These are phyloP conservation scores for Calonectria naviculata DNA, from an alignment of 2,329 filamentous ascomycete species.

Conservation along the genomic window DNA sequence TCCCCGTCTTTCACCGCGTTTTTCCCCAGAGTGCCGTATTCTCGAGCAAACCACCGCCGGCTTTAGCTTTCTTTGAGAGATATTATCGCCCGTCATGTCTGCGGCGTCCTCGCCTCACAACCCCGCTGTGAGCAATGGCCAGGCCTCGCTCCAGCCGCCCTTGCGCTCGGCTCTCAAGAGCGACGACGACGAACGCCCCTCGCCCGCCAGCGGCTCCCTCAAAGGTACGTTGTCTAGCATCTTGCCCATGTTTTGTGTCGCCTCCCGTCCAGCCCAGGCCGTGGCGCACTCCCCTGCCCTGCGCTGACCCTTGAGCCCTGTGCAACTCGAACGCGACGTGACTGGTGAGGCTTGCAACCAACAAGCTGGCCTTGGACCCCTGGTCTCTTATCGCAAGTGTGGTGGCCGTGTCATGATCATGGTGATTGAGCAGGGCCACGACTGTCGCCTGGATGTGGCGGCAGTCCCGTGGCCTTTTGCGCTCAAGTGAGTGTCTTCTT, in stretches of 20 bases:
- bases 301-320: slow-evolving; percentile 20
- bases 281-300: slow-evolving; percentile 15
- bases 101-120: slow-evolving; percentile 28
- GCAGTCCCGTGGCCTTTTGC: slow-evolving; percentile 8
- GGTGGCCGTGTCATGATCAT: slow-evolving; percentile 23
- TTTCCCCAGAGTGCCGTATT: not conserved
- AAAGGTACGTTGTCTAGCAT: slow-evolving; percentile 54
- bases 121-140: slow-evolving; percentile 35
- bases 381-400: slow-evolving; percentile 25
- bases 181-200: slow-evolving; percentile 55
- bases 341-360: slow-evolving; percentile 19
- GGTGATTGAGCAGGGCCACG: slow-evolving; percentile 14
- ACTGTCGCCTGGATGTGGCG: slow-evolving; percentile 1
- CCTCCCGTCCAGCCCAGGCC: not conserved
- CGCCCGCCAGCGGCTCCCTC: slow-evolving; percentile 49
- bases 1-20: slow-evolving; percentile 14
- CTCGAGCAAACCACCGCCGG: not conserved
- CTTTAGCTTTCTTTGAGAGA: not conserved
- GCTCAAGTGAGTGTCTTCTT: slow-evolving; percentile 23
- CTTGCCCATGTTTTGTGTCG: slow-evolving; percentile 5
- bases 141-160: slow-evolving; percentile 38
- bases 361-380: slow-evolving; percentile 3
- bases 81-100: slow-evolving; percentile 38
- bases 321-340: slow-evolving; percentile 16
- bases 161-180: slow-evolving; percentile 57